Evolutionary conservation across 208 protist genomes (phyloP).

Genomic region (Leptomonas pyrrhocoris): DNA sequence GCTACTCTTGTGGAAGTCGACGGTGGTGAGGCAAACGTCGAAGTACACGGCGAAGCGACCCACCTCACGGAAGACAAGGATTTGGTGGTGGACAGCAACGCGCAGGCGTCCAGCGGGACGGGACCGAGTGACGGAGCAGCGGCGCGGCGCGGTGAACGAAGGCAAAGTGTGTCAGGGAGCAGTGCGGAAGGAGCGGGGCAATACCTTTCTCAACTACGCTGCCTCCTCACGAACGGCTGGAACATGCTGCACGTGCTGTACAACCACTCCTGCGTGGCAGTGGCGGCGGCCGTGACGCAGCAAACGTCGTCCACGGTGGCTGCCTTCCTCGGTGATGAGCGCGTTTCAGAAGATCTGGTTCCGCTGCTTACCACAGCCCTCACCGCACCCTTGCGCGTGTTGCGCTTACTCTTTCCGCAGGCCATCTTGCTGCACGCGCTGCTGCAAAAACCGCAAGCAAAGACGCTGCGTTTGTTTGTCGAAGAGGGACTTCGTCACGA

Average conservation of each 20-base stretch:
- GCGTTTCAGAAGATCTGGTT: conserved; percentile 63
- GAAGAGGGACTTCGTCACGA: conserved; percentile 67
- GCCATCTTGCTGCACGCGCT: conserved; percentile 57
- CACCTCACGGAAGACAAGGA: too few relatives aligned
- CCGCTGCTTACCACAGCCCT: conserved; percentile 75
- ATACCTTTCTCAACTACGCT: conserved; percentile 46
- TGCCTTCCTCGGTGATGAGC: conserved; percentile 71
- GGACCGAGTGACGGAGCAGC: neutral
- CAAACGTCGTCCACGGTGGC: conserved; percentile 41
- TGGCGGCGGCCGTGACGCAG: conserved; percentile 46
- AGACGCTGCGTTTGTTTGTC: conserved; percentile 71
- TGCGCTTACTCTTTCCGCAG: conserved; percentile 57
- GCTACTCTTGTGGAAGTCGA: too few relatives aligned
- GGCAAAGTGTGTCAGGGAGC: neutral
- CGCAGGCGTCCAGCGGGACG: neutral
- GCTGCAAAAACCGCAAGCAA: conserved; percentile 39
- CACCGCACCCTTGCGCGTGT: conserved; percentile 44
- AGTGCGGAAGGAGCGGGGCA: conserved; percentile 7
- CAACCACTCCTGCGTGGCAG: conserved; percentile 37
- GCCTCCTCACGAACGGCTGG: conserved; percentile 68
- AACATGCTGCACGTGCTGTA: conserved; percentile 58
- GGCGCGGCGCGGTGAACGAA: neutral
- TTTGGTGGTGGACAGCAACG: too few relatives aligned
- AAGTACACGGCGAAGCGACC: too few relatives aligned
- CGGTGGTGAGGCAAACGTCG: too few relatives aligned